These are phyloP conservation scores for Boletus insuetus DNA, from an alignment of 768 basidiomycete genomes.

Conservation along the genomic window DNA sequence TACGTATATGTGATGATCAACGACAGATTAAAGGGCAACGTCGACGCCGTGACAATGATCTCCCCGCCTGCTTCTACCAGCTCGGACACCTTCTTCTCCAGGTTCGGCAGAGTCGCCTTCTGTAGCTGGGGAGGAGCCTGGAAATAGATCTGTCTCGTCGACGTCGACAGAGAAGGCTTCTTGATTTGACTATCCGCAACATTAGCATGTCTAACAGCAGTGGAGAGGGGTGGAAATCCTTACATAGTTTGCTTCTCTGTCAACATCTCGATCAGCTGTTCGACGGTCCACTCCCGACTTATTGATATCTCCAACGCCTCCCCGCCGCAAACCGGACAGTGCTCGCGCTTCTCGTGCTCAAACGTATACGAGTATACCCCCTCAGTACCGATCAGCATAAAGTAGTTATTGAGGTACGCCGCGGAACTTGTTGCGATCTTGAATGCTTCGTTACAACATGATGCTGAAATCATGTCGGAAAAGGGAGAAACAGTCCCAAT, in stretches of 20 bases:
- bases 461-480: slow-evolving; percentile 48
- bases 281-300: slow-evolving; percentile 72
- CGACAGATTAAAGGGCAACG: slow-evolving; percentile 83
- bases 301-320: slow-evolving; percentile 76
- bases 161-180: slow-evolving; percentile 85
- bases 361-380: slow-evolving; percentile 97
- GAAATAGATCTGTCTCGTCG: slow-evolving; percentile 79
- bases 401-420: slow-evolving; percentile 94
- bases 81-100: slow-evolving; percentile 83
- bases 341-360: slow-evolving; percentile 85
- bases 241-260: slow-evolving; percentile 89
- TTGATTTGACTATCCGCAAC: slow-evolving; percentile 78
- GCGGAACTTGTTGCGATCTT: slow-evolving; percentile 97
- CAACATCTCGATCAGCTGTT: slow-evolving; percentile 84
- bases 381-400: slow-evolving; percentile 97
- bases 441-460: slow-evolving; percentile 99
- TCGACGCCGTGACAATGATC: slow-evolving; percentile 83
- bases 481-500: neutral
- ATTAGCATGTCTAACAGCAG: neutral
- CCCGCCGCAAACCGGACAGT: slow-evolving; percentile 98
- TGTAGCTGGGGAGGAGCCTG: slow-evolving; percentile 93
- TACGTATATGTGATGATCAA: slow-evolving; percentile 58
- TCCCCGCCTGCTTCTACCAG: slow-evolving; percentile 75
- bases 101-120: slow-evolving; percentile 83
- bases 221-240: slow-evolving; percentile 26